Base-by-base conservation (phyloP, 345 rosid species). In the Pelargonium nanum region DNA sequence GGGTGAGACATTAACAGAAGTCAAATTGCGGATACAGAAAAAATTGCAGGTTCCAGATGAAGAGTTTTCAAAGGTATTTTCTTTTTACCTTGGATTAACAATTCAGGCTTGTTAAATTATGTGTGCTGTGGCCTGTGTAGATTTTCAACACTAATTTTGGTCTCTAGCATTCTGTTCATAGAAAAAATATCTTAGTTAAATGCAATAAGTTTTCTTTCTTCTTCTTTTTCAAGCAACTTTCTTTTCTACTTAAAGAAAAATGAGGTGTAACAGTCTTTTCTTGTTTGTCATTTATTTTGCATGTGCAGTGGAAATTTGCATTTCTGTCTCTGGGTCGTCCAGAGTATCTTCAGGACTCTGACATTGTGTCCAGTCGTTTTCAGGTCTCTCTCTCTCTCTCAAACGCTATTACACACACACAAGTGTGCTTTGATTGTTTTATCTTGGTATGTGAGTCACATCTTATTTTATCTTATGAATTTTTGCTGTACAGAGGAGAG, bases 241-340 rank as follows among this genome's bases (percentile, higher is more conserved):
- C 53, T 7, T 19, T 0, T 9, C 56, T 2, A 53, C 20, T 20
- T n/a, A 3, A 53, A 5, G 9, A 20, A 53, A 15, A 17, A 10
- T 53, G 56, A 19, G 19, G 21, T 53, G 24, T 53, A 53, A 9
- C 56, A 3, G 23, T 53, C 20, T 4, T 23, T 25, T 25, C 9
- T 2, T 25, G 9, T 24, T 24, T 56, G 21, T 24, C 5, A 22
- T 56, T 56, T n/a, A 17, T 53, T 1, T 20, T 56, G 6, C 25
- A 6, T 12, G 44, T 55, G 20, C 79, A 85, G 92, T 85, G 92
- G 92, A 85, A 78, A 75, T 85, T 81, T 62, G 92, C 88, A 4
- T 83, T 85, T 68, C 60, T 83, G 65, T 85, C 92, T 17, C 65
- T 85, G 65, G 83, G 88, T 72, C 92, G 85, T 51, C 88, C 88